phyloP scores from a whole-genome alignment of 2,329 filamentous ascomycete species.

The Aspergillus sp. region DNA sequence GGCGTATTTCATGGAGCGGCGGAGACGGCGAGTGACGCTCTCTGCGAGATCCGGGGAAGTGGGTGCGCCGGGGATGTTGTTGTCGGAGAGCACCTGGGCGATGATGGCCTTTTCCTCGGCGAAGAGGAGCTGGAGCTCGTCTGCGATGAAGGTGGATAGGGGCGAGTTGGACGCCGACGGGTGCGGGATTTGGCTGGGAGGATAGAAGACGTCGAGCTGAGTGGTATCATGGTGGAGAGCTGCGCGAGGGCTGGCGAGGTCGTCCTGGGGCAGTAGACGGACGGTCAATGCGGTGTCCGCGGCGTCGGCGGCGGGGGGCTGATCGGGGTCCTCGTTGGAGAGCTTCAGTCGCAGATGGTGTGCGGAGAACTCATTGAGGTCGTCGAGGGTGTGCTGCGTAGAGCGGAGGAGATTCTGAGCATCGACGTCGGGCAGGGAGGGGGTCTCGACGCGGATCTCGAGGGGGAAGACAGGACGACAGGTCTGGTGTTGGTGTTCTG shows the following conservation, averaged over 20 bases:
- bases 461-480: conserved; percentile 88
- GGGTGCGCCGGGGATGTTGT: conserved; percentile 25
- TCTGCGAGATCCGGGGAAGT: conserved; percentile 53
- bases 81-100: conserved; percentile 68
- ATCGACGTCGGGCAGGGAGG: conserved; percentile 65
- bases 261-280: conserved; percentile 60
- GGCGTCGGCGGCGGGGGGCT: conserved; percentile 21
- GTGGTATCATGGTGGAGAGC: conserved; percentile 69
- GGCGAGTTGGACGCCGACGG: conserved; percentile 69
- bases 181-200: conserved; percentile 66
- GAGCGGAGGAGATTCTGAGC: conserved; percentile 71
- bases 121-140: conserved; percentile 75
- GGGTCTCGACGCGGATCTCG: conserved; percentile 73
- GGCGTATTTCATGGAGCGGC: conserved; percentile 84
- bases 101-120: conserved; percentile 87
- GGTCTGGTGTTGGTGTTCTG: conserved; percentile 55
- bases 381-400: conserved; percentile 85
- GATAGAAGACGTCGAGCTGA: conserved; percentile 75
- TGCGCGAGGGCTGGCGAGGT: conserved; percentile 55
- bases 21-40: conserved; percentile 69
- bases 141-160: conserved; percentile 75
- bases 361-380: conserved; percentile 80
- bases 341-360: conserved; percentile 77
- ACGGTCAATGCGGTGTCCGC: conserved; percentile 66
- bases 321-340: conserved; percentile 37